phyloP scores from a whole-genome alignment of 495 filamentous ascomycete species.

The Penicillium soppii region DNA sequence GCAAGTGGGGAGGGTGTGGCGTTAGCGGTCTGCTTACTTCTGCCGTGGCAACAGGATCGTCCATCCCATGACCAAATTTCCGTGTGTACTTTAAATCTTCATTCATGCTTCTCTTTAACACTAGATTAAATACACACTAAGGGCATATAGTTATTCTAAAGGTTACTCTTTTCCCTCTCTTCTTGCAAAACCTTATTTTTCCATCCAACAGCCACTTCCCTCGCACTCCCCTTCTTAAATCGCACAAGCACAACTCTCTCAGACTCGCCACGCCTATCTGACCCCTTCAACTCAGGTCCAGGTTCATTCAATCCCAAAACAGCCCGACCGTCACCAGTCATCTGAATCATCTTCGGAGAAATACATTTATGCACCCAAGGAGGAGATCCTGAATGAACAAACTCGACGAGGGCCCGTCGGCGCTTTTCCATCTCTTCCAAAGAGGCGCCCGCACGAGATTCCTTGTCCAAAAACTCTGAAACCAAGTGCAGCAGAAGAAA shows the following conservation, averaged over 20 bases:
- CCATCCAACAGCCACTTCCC: constrained; percentile 52
- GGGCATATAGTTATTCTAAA: constrained; percentile 20
- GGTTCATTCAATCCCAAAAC: constrained; percentile 70
- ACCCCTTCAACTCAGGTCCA: constrained; percentile 66
- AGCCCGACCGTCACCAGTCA: constrained; percentile 54
- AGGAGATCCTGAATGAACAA: constrained; percentile 55
- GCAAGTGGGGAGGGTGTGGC: constrained; percentile 12
- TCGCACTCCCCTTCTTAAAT: constrained; percentile 58
- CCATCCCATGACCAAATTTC: too few relatives aligned
- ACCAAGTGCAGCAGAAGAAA: constrained; percentile 73
- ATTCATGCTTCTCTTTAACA: too few relatives aligned
- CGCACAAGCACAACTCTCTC: constrained; percentile 72
- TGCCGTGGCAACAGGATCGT: constrained; percentile 34
- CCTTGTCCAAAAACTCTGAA: constrained; percentile 56
- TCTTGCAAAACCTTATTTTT: constrained; percentile 48
- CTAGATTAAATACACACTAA: too few relatives aligned
- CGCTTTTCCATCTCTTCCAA: constrained; percentile 44
- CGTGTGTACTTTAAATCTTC: too few relatives aligned
- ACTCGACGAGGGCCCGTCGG: constrained; percentile 55
- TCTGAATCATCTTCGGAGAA: constrained; percentile 59
- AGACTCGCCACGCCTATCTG: constrained; percentile 62
- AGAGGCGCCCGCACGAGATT: constrained; percentile 29
- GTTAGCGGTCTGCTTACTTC: neutral
- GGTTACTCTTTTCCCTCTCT: constrained; percentile 25
- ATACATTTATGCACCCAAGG: constrained; percentile 81